These are phyloP conservation scores for Ustilaginoidea virens DNA, from an alignment of 2,329 filamentous ascomycete species.

Conservation along the genomic window DNA sequence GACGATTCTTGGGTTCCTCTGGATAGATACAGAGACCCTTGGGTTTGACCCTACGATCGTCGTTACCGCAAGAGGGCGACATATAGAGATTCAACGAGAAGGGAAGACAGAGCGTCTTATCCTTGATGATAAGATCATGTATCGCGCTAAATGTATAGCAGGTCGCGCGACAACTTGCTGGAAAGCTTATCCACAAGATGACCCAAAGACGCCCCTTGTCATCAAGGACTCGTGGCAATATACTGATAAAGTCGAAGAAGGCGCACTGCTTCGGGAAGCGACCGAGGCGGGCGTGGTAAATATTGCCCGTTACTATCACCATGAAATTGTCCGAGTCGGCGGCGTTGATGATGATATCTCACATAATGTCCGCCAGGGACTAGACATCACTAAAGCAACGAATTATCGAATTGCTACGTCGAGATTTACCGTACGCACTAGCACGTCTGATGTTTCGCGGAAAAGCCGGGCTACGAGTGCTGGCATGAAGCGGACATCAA, in stretches of 20 bases:
- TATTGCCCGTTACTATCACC: slow-evolving; percentile 25
- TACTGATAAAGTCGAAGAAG: slow-evolving; percentile 24
- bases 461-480: too few relatives aligned
- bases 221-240: slow-evolving; percentile 32
- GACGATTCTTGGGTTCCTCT: slow-evolving; percentile 25
- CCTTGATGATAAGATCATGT: slow-evolving; percentile 22
- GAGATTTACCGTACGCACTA: too few relatives aligned
- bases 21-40: slow-evolving; percentile 22
- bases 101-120: slow-evolving; percentile 22
- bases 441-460: slow-evolving; percentile 3
- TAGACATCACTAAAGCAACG: slow-evolving; percentile 15
- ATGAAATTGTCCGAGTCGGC: slow-evolving; percentile 22
- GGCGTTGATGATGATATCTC: slow-evolving; percentile 18
- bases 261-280: slow-evolving; percentile 21
- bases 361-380: slow-evolving; percentile 15
- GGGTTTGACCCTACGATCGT: slow-evolving; percentile 28
- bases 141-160: slow-evolving; percentile 17
- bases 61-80: not conserved
- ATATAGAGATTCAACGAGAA: slow-evolving; percentile 23
- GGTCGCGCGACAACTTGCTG: slow-evolving; percentile 28
- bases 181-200: slow-evolving; percentile 23
- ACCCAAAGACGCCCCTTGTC: slow-evolving; percentile 18
- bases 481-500: slow-evolving; percentile 14
- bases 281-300: slow-evolving; percentile 21
- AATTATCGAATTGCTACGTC: too few relatives aligned